These are phyloP conservation scores for Citrullus amarus DNA, from an alignment of 306 rosid genomes.

Conservation along the genomic window DNA sequence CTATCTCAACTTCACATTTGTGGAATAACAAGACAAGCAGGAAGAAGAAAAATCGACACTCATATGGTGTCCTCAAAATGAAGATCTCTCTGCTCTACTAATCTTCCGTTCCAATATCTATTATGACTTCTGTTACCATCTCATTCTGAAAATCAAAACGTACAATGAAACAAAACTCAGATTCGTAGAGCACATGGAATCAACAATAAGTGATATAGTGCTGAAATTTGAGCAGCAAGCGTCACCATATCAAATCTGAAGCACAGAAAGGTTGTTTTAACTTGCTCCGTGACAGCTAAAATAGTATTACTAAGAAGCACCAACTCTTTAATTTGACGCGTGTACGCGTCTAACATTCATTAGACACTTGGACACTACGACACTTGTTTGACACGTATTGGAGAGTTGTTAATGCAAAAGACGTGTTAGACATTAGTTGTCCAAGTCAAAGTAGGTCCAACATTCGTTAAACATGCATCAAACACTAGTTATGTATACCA, in stretches of 20 bases:
- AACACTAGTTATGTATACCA: too few relatives aligned
- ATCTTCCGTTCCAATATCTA: not conserved
- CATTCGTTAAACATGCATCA: too few relatives aligned
- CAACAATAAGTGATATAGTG: not conserved
- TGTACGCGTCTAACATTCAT: too few relatives aligned
- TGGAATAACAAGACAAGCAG: not conserved
- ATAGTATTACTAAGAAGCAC: too few relatives aligned
- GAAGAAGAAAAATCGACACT: not conserved
- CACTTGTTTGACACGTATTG: too few relatives aligned
- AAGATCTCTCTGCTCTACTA: not conserved
- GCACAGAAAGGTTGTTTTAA: not conserved
- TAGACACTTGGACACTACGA: too few relatives aligned
- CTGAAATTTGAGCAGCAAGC: not conserved
- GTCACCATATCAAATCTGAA: not conserved
- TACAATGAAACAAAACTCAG: not conserved
- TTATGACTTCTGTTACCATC: not conserved
- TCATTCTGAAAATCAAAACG: not conserved
- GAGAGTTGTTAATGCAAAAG: too few relatives aligned
- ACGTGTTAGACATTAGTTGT: too few relatives aligned
- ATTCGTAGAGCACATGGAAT: constrained; percentile 2
- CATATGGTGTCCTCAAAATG: not conserved
- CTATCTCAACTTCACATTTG: constrained; percentile 15
- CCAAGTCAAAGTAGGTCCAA: too few relatives aligned
- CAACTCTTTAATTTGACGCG: too few relatives aligned
- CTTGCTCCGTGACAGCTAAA: too few relatives aligned